Conservation (phyloP, 2,329 filamentous ascomycete genomes). For the Aspergillus sp. region DNA sequence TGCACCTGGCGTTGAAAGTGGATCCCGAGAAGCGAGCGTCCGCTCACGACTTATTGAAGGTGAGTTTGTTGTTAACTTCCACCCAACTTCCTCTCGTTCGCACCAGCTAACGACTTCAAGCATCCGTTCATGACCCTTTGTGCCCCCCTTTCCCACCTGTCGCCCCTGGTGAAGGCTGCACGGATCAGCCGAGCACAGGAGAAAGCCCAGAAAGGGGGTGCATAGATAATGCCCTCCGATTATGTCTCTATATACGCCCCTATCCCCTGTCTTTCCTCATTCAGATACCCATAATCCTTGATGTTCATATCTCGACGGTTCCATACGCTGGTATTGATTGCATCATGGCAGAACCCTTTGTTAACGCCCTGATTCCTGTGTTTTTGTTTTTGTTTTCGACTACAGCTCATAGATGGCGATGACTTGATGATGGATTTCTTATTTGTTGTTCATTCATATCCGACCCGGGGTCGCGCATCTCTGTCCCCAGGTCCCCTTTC, state of each 20-base stretch:
- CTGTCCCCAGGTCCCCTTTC: constrained; percentile 4
- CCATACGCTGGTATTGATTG: constrained; percentile 16
- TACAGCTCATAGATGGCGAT: constrained; percentile 26
- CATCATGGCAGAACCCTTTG: constrained; percentile 16
- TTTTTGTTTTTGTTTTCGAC: constrained; percentile 8
- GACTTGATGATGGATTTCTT: constrained; percentile 16
- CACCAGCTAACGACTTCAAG: constrained; percentile 43
- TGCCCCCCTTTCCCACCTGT: constrained; percentile 71
- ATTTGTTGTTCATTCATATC: constrained; percentile 2
- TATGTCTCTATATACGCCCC: constrained; percentile 24
- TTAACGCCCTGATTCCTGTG: constrained; percentile 8
- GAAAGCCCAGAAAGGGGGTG: constrained; percentile 65
- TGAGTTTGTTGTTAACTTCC: constrained; percentile 50
- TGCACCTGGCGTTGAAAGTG: constrained; percentile 90
- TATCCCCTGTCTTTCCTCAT: constrained; percentile 28
- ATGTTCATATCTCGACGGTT: constrained; percentile 19
- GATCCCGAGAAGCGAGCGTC: constrained; percentile 96
- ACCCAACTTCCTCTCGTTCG: neutral
- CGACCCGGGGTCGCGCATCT: constrained; percentile 5
- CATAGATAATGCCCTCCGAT: constrained; percentile 21
- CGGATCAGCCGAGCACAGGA: constrained; percentile 83
- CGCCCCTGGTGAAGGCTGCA: constrained; percentile 83
- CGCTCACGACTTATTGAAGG: constrained; percentile 87
- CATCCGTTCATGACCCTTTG: constrained; percentile 79
- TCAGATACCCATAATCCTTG: constrained; percentile 26